Percentiles rank a stretch among this genome's conserved stretches.
Evolutionary conservation across 2,329 filamentous ascomycete genomes (phyloP).

Genomic region (Sclerotinia borealis): DNA sequence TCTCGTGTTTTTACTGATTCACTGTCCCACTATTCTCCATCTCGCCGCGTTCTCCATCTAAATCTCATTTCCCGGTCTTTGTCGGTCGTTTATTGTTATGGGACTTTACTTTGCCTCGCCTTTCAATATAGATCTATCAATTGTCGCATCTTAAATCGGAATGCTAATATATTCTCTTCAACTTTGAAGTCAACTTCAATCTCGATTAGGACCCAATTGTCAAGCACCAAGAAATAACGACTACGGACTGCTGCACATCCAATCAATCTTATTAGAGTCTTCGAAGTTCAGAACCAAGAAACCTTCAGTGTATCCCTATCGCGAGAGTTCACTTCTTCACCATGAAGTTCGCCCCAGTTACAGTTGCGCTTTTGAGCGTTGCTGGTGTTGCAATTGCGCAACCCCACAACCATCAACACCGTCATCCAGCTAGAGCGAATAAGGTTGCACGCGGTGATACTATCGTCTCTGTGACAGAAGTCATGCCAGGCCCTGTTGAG

Average conservation of each 20-base stretch:
- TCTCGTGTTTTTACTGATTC: neutral
- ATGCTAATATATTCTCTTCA: conserved; percentile 20
- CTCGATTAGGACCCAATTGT: neutral
- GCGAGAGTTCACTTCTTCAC: conserved; percentile 31
- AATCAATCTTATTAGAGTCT: neutral
- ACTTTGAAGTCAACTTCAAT: conserved; percentile 13
- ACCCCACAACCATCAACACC: conserved; percentile 53
- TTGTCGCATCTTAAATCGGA: conserved; percentile 9
- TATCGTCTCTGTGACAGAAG: conserved; percentile 32
- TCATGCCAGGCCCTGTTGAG: conserved; percentile 53
- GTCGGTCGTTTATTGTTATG: neutral
- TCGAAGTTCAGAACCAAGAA: neutral
- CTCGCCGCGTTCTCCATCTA: neutral
- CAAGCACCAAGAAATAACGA: neutral
- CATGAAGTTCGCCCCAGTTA: conserved; percentile 32
- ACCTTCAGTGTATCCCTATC: conserved; percentile 23
- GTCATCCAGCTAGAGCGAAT: conserved; percentile 51
- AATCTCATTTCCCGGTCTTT: neutral
- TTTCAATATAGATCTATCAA: neutral
- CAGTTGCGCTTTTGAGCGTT: conserved; percentile 26
- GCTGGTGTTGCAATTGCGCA: conserved; percentile 51
- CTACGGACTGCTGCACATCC: neutral
- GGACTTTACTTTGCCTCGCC: neutral
- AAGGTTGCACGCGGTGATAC: conserved; percentile 43
- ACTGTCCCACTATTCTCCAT: neutral